Evolutionary conservation across 2,329 filamentous ascomycete species (phyloP).

Genomic region (Trichoderma oligosporum): DNA sequence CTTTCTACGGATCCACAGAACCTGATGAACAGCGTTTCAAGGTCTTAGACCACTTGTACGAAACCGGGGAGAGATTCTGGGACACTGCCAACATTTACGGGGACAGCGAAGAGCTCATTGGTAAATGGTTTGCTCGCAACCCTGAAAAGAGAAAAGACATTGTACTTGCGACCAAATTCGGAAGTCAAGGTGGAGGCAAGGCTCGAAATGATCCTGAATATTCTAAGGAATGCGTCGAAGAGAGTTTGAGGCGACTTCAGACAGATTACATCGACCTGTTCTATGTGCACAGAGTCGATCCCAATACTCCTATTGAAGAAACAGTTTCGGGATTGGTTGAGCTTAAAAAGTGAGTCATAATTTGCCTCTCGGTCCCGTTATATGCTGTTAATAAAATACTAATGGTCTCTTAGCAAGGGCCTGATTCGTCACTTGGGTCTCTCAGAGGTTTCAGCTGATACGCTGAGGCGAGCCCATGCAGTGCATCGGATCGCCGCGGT

Average conservation of each 20-base stretch:
- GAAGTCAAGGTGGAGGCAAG: not conserved
- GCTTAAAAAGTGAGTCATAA: conserved; percentile 34
- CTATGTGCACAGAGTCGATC: conserved; percentile 50
- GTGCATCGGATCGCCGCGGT: conserved; percentile 49
- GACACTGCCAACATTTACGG: conserved; percentile 47
- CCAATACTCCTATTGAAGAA: conserved; percentile 45
- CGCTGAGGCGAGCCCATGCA: conserved; percentile 48
- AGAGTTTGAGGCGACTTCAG: conserved; percentile 45
- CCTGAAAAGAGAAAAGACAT: conserved; percentile 43
- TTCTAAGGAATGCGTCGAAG: conserved; percentile 22
- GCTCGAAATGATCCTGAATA: conserved; percentile 20
- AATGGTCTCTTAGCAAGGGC: conserved; percentile 37
- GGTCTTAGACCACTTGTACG: conserved; percentile 50
- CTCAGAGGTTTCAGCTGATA: conserved; percentile 47
- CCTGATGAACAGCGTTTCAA: conserved; percentile 48
- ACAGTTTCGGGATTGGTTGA: conserved; percentile 48
- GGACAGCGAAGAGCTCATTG: conserved; percentile 47
- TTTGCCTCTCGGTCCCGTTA: not conserved
- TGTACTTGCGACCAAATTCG: conserved; percentile 45
- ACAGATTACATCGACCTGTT: conserved; percentile 54
- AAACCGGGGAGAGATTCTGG: conserved; percentile 50
- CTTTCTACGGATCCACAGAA: conserved; percentile 37
- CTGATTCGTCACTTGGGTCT: conserved; percentile 57
- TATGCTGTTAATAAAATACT: not conserved
- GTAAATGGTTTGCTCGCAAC: conserved; percentile 48